These are phyloP conservation scores for Hericium coralloides DNA, from an alignment of 768 basidiomycete species.

Conservation along the genomic window DNA sequence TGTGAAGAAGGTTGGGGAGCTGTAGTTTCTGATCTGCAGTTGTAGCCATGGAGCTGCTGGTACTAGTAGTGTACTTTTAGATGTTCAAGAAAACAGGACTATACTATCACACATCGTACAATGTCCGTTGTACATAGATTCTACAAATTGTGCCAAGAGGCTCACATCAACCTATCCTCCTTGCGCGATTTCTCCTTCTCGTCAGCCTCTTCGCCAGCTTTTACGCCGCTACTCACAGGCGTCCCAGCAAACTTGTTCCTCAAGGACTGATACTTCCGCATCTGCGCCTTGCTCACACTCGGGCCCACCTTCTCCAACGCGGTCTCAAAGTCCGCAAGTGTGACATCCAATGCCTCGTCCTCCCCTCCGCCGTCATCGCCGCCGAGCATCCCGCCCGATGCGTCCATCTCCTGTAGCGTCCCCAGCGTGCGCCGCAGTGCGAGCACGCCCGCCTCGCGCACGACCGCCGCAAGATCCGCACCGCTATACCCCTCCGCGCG, in stretches of 20 bases:
- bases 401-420: slow-evolving; percentile 53
- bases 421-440: slow-evolving; percentile 67
- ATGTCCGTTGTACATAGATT: background rate
- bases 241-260: slow-evolving; percentile 79
- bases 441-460: slow-evolving; percentile 84
- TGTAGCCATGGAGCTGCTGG: background rate
- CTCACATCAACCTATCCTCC: background rate
- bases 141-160: background rate
- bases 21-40: slow-evolving; percentile 13
- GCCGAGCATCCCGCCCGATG: background rate
- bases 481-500: slow-evolving; percentile 85
- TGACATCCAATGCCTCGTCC: slow-evolving; percentile 14
- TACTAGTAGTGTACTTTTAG: background rate
- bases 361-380: slow-evolving; percentile 16
- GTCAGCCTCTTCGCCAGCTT: slow-evolving; percentile 9
- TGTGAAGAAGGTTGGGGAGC: slow-evolving; percentile 49
- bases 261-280: slow-evolving; percentile 74
- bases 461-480: slow-evolving; percentile 82
- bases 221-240: slow-evolving; percentile 34
- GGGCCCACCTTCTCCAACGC: slow-evolving; percentile 80
- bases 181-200: background rate
- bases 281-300: slow-evolving; percentile 75
- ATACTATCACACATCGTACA: background rate
- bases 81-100: background rate
- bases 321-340: slow-evolving; percentile 54